These are phyloP conservation scores for Ceraceosorus guamensis DNA, from an alignment of 1,284 basidiomycete genomes.

Conservation along the genomic window DNA sequence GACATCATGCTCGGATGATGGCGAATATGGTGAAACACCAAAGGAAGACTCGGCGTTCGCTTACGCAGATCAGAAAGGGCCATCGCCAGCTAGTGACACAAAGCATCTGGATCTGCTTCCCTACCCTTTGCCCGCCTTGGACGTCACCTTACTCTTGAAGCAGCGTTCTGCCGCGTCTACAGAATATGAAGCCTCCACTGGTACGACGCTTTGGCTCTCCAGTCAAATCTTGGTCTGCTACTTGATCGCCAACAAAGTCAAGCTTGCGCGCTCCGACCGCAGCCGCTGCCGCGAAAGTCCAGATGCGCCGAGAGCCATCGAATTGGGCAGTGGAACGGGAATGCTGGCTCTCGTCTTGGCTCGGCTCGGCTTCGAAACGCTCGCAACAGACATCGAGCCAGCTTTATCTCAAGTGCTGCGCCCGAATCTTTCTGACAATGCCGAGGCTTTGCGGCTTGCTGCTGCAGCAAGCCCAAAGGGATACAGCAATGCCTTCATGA, in stretches of 20 bases:
- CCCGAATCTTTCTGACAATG: not conserved
- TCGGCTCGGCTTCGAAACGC: not conserved
- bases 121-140: not conserved
- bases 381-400: constrained; percentile 3
- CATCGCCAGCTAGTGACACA: not conserved
- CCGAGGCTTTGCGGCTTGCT: not conserved
- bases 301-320: constrained; percentile 18
- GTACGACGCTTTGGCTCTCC: constrained; percentile 3
- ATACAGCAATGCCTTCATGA: not conserved
- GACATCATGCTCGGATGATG: too few relatives aligned
- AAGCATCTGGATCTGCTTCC: not conserved
- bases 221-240: not conserved
- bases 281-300: not conserved
- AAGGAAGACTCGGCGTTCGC: not conserved
- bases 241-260: not conserved
- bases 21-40: too few relatives aligned
- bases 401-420: not conserved
- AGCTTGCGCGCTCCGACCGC: too few relatives aligned
- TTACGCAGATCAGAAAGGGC: not conserved
- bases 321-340: constrained; percentile 44
- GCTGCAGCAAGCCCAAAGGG: not conserved
- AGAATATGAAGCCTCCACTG: not conserved
- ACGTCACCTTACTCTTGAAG: not conserved
- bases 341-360: constrained; percentile 33
- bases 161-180: not conserved